Percentiles rank a stretch among this genome's conserved stretches.
Conservation (phyloP, 2,329 filamentous ascomycete genomes). For the Penicillium sp. region DNA sequence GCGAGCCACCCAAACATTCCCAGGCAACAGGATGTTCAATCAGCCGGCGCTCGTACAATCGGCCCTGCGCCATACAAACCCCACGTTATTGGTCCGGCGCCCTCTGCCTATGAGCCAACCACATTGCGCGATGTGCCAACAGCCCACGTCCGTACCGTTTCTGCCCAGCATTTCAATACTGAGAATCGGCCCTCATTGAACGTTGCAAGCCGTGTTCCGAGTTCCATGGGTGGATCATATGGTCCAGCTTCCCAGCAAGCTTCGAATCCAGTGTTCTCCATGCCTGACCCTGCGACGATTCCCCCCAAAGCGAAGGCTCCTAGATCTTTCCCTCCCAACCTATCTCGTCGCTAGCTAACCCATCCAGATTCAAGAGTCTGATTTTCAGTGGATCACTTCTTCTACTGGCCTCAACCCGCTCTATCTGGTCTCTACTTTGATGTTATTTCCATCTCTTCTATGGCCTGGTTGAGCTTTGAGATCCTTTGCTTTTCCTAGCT, state of each 20-base stretch:
- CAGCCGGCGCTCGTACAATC: background rate
- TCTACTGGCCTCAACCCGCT: background rate
- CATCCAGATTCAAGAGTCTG: background rate
- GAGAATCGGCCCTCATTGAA: background rate
- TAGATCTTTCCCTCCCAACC: background rate
- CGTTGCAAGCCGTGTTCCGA: background rate
- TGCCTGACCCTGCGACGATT: background rate
- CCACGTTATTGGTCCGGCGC: background rate
- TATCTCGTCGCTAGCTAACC: background rate
- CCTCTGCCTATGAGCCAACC: background rate
- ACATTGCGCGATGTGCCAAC: background rate
- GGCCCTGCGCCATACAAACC: background rate
- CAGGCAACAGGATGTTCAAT: background rate
- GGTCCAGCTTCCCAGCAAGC: background rate
- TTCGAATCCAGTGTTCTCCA: background rate
- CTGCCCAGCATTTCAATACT: background rate
- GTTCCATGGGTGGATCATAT: background rate
- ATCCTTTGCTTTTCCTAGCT: background rate
- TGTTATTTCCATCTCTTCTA: background rate
- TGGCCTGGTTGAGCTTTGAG: conserved; percentile 2
- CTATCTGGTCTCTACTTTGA: background rate
- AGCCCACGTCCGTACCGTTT: background rate
- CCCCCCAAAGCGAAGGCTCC: background rate
- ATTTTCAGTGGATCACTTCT: background rate
- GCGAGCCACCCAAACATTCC: background rate